Conservation (phyloP, 345 rosid species). For the Eucalyptus erythrocorys region DNA sequence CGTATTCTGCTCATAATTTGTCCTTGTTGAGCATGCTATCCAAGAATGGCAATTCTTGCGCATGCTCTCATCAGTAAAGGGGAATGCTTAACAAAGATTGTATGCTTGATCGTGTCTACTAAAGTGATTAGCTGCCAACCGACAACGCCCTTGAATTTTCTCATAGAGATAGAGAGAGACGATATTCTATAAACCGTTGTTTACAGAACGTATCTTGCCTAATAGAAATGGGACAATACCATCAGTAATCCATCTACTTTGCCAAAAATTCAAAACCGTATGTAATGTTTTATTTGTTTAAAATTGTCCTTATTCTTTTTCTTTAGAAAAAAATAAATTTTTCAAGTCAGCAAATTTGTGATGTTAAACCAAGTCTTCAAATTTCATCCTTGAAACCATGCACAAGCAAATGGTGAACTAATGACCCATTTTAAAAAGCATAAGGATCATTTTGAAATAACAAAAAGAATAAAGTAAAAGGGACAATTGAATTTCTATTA, state of each 20-base stretch:
- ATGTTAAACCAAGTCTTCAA: background rate
- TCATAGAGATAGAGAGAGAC: background rate
- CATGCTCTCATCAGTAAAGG: background rate
- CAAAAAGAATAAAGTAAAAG: background rate
- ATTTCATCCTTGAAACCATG: background rate
- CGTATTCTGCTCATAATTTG: constrained; percentile 16
- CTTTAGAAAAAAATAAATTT: background rate
- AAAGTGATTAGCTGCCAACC: background rate
- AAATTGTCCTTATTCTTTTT: background rate
- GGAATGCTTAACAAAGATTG: background rate
- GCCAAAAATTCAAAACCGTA: background rate
- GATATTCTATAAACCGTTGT: background rate
- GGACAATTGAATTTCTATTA: background rate
- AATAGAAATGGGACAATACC: background rate
- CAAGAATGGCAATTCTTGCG: constrained; percentile 1
- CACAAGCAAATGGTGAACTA: background rate
- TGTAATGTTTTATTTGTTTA: background rate
- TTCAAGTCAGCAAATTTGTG: background rate
- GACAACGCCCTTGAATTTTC: background rate
- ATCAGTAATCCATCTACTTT: background rate
- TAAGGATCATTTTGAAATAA: background rate
- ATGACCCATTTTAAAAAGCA: background rate
- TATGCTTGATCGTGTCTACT: background rate
- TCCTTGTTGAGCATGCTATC: constrained; percentile 22
- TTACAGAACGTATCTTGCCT: background rate